These are phyloP conservation scores for Cercospora sojina DNA, from an alignment of 2,329 filamentous ascomycete genomes.

Conservation along the genomic window DNA sequence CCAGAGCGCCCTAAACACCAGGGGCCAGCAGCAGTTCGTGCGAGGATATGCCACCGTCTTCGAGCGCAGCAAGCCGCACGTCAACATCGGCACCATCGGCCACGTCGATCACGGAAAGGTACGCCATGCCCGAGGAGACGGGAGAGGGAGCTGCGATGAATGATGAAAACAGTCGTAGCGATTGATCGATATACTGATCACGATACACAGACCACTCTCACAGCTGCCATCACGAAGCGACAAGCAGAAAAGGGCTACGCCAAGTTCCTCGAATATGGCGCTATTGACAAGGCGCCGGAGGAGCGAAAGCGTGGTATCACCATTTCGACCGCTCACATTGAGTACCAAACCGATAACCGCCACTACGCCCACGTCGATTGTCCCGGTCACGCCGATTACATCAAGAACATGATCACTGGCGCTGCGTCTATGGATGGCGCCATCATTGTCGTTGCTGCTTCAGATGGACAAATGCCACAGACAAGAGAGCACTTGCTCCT, in stretches of 20 bases:
- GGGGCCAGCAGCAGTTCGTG: slow-evolving; percentile 60
- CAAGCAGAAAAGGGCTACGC: slow-evolving; percentile 93
- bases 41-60: slow-evolving; percentile 65
- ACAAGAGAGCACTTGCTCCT: slow-evolving; percentile 97
- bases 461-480: slow-evolving; percentile 99
- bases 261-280: slow-evolving; percentile 92
- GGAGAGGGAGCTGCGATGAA: not conserved
- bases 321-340: slow-evolving; percentile 96
- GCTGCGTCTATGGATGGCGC: slow-evolving; percentile 99
- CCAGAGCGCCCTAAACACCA: slow-evolving; percentile 64
- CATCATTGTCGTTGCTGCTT: slow-evolving; percentile 97
- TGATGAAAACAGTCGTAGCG: not conserved
- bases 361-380: slow-evolving; percentile 99
- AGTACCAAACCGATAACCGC: slow-evolving; percentile 89
- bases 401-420: slow-evolving; percentile 99
- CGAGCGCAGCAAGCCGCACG: slow-evolving; percentile 91
- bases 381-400: slow-evolving; percentile 99
- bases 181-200: slow-evolving; percentile 13
- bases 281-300: slow-evolving; percentile 98
- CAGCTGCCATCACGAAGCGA: slow-evolving; percentile 97
- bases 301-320: slow-evolving; percentile 99
- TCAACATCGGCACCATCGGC: slow-evolving; percentile 98
- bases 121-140: slow-evolving; percentile 28
- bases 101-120: slow-evolving; percentile 99
- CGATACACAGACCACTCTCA: slow-evolving; percentile 78